Percentiles rank a stretch among this genome's conserved stretches.
Conservation (phyloP, 2,329 filamentous ascomycete species). For the Diaporthe longicolla region DNA sequence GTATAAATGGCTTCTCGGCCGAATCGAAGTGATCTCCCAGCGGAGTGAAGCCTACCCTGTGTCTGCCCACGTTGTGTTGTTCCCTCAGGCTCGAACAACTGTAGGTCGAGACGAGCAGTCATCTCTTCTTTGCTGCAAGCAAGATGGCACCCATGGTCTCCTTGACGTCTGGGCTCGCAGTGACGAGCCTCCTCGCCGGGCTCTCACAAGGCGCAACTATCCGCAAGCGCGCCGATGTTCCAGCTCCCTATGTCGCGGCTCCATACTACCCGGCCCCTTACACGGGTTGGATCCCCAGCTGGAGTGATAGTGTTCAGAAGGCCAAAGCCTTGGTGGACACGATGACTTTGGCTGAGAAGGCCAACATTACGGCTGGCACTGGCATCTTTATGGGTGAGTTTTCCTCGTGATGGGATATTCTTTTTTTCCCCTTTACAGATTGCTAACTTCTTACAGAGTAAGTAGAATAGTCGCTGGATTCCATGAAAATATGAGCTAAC, state of each 20-base stretch:
- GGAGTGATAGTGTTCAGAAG: constrained; percentile 79
- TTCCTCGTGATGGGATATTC: neutral
- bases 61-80: constrained; percentile 17
- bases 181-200: constrained; percentile 40
- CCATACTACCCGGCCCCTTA: constrained; percentile 82
- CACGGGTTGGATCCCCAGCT: constrained; percentile 78
- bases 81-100: constrained; percentile 4
- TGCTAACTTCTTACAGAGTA: constrained; percentile 45
- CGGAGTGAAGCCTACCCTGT: constrained; percentile 12
- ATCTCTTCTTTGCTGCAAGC: constrained; percentile 31
- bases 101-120: constrained; percentile 26
- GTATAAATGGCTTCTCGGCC: constrained; percentile 38
- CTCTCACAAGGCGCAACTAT: constrained; percentile 45
- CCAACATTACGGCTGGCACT: constrained; percentile 80
- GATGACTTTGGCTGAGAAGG: constrained; percentile 87
- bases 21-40: constrained; percentile 4
- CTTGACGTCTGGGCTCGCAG: constrained; percentile 28
- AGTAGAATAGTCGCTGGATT: constrained; percentile 30
- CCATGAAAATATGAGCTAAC: constrained; percentile 33
- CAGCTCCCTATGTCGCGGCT: constrained; percentile 58
- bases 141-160: constrained; percentile 36
- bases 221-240: constrained; percentile 49
- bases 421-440: neutral
- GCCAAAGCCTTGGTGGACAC: constrained; percentile 77
- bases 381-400: constrained; percentile 77